These are phyloP conservation scores for Coelastrella sp. DNA, from an alignment of 139 green algal species.

Conservation along the genomic window DNA sequence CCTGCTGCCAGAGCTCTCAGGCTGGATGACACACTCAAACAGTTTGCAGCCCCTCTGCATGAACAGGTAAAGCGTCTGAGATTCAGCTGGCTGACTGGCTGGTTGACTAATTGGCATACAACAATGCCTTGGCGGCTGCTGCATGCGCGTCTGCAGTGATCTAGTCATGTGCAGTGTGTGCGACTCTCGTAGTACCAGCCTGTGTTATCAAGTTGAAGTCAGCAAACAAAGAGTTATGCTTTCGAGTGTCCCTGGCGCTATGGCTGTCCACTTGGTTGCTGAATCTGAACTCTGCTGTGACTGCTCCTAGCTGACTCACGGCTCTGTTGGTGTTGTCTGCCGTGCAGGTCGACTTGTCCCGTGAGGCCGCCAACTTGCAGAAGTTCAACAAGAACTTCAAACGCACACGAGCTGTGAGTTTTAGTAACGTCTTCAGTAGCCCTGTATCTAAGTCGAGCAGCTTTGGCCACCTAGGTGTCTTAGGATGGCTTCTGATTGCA, in stretches of 20 bases:
- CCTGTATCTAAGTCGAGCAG: background rate
- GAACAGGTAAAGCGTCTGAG: slow-evolving; percentile 77
- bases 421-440: background rate
- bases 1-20: slow-evolving; percentile 70
- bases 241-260: background rate
- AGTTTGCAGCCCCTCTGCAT: slow-evolving; percentile 97
- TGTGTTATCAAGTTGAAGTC: too few relatives aligned
- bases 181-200: too few relatives aligned
- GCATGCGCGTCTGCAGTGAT: too few relatives aligned
- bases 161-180: too few relatives aligned
- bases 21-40: slow-evolving; percentile 92
- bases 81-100: background rate
- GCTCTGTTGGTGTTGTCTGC: too few relatives aligned
- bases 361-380: slow-evolving; percentile 91
- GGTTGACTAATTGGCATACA: too few relatives aligned
- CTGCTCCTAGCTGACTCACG: too few relatives aligned
- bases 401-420: slow-evolving; percentile 17
- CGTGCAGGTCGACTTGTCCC: slow-evolving; percentile 91
- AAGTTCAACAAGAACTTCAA: slow-evolving; percentile 98
- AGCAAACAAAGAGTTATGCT: too few relatives aligned
- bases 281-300: background rate
- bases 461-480: background rate
- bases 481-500: background rate
- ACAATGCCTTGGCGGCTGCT: too few relatives aligned
- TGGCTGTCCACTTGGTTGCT: background rate